phyloP scores from a whole-genome alignment of 768 basidiomycete genomes.

The Pleurotus tuber-regium region DNA sequence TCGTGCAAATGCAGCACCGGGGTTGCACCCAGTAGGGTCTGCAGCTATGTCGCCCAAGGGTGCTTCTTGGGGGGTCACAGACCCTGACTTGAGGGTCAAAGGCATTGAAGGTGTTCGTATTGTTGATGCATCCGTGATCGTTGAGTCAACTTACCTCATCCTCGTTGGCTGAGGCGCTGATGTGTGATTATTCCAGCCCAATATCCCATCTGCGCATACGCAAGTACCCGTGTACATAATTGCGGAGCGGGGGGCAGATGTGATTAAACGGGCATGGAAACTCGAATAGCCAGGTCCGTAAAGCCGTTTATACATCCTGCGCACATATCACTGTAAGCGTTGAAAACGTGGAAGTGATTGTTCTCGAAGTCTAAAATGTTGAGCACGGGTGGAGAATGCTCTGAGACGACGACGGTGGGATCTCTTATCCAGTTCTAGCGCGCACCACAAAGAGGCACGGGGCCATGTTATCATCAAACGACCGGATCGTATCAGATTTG shows the following conservation, averaged over 20 bases:
- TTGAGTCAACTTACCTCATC: slow-evolving; percentile 14
- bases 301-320: no score
- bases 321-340: no score
- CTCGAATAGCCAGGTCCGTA: no score
- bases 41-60: slow-evolving; percentile 29
- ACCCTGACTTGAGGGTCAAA: slow-evolving; percentile 35
- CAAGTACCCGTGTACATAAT: slow-evolving; percentile 22
- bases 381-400: no score
- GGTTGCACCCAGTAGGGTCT: slow-evolving; percentile 31
- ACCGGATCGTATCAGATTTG: no score
- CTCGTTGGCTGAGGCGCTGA: background rate
- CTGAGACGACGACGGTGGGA: no score
- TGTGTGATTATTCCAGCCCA: slow-evolving; percentile 13
- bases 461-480: no score
- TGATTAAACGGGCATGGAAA: slow-evolving; percentile 16
- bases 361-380: no score
- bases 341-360: no score
- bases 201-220: slow-evolving; percentile 21
- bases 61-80: slow-evolving; percentile 31
- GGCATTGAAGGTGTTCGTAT: slow-evolving; percentile 34
- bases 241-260: slow-evolving; percentile 23
- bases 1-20: slow-evolving; percentile 18
- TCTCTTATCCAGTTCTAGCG: no score
- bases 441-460: no score
- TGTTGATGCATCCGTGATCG: slow-evolving; percentile 33